Conservation (phyloP, 495 filamentous ascomycete genomes). For the Usnea hakonensis region DNA sequence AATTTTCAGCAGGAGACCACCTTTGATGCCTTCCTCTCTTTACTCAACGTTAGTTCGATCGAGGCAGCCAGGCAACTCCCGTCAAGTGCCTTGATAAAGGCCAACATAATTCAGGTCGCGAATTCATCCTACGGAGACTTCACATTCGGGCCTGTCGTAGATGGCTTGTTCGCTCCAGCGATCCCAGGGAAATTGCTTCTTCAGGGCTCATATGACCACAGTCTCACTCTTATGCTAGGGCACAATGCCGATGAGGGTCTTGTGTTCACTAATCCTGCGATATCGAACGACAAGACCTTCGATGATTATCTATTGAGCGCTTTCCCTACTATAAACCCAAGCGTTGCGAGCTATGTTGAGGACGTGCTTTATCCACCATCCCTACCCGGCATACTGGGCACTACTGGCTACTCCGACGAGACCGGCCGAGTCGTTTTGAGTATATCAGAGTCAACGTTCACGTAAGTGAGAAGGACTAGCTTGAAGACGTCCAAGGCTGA, state of each 20-base stretch:
- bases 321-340: constrained; percentile 26
- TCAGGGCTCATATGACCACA: constrained; percentile 47
- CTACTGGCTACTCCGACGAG: constrained; percentile 37
- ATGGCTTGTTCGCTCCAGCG: constrained; percentile 50
- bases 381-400: constrained; percentile 22
- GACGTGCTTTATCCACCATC: constrained; percentile 35
- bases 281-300: constrained; percentile 28
- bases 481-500: not conserved
- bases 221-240: constrained; percentile 47
- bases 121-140: constrained; percentile 41
- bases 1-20: constrained; percentile 36
- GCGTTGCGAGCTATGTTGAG: constrained; percentile 30
- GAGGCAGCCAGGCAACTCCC: constrained; percentile 45
- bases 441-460: constrained; percentile 37
- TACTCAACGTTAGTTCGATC: constrained; percentile 44
- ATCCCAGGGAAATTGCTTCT: constrained; percentile 50
- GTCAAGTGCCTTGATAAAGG: constrained; percentile 36
- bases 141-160: constrained; percentile 51
- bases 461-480: constrained; percentile 8
- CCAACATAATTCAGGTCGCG: constrained; percentile 45
- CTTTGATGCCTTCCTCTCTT: constrained; percentile 37
- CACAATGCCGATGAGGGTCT: constrained; percentile 51
- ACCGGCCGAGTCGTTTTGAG: constrained; percentile 31
- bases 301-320: constrained; percentile 23
- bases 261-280: constrained; percentile 38